Conservation (phyloP, 495 filamentous ascomycete genomes). For the Penicillium parvum region DNA sequence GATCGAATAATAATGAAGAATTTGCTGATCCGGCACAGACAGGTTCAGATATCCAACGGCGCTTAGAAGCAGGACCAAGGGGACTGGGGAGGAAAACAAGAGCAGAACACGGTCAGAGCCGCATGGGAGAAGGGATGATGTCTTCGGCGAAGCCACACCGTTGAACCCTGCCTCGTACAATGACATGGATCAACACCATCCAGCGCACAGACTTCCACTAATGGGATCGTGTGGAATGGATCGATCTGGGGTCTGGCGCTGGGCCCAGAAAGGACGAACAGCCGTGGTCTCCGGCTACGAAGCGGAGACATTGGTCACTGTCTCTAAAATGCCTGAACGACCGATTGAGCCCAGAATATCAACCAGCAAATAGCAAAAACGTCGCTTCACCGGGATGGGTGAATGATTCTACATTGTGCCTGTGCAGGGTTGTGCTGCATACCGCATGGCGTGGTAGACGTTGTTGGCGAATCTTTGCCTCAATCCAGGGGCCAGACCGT, state of each 20-base stretch:
- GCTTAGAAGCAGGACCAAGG: constrained; percentile 11
- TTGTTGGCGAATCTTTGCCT: background rate
- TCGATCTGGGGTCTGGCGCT: constrained; percentile 20
- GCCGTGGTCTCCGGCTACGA: no score
- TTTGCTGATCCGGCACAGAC: constrained; percentile 1
- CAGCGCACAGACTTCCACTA: constrained; percentile 25
- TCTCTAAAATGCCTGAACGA: no score
- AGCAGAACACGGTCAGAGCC: background rate
- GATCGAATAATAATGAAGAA: constrained; percentile 3
- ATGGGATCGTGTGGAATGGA: constrained; percentile 14
- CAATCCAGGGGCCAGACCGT: no score
- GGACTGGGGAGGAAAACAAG: background rate
- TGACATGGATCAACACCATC: constrained; percentile 20
- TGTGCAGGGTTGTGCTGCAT: no score
- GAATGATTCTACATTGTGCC: background rate
- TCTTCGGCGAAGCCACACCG: constrained; percentile 20
- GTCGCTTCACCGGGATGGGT: background rate
- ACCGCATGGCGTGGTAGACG: constrained; percentile 4
- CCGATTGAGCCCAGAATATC: no score
- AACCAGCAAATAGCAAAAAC: background rate
- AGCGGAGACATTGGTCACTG: no score
- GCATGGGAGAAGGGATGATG: constrained; percentile 22
- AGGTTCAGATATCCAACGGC: constrained; percentile 16
- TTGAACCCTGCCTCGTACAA: constrained; percentile 14
- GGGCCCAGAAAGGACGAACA: no score